A percentile compares a stretch with the other conserved stretches of the same genome.
Conservation (phyloP, 2,329 filamentous ascomycete genomes). For the Coccinonectria pachysandricola region DNA sequence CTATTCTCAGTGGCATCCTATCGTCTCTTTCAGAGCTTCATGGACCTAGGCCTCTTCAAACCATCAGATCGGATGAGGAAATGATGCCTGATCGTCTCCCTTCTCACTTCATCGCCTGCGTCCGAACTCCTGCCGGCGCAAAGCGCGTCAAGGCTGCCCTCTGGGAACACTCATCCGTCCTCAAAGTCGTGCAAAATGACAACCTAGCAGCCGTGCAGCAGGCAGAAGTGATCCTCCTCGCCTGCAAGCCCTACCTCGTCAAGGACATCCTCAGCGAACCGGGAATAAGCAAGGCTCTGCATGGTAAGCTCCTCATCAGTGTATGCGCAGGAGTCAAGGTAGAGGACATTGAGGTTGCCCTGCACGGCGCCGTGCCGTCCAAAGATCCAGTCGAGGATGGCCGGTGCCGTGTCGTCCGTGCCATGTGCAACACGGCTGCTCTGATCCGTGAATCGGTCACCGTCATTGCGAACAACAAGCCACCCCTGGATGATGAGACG, state of each 20-base stretch:
- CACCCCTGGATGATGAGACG: conserved; percentile 44
- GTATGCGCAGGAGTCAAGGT: conserved; percentile 70
- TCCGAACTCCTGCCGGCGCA: conserved; percentile 58
- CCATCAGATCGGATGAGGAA: conserved; percentile 30
- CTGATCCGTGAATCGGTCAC: conserved; percentile 76
- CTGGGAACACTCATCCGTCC: conserved; percentile 46
- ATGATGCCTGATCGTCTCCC: conserved; percentile 50
- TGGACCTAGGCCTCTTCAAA: conserved; percentile 34
- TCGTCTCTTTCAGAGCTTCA: conserved; percentile 51
- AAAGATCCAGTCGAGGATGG: conserved; percentile 35
- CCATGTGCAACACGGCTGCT: conserved; percentile 78
- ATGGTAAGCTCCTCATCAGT: conserved; percentile 71
- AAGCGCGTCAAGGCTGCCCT: conserved; percentile 59
- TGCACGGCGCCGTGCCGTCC: conserved; percentile 47
- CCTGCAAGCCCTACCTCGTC: conserved; percentile 72
- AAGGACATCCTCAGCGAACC: conserved; percentile 54
- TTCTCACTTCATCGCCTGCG: conserved; percentile 70
- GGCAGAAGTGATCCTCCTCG: conserved; percentile 65
- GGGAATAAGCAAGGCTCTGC: conserved; percentile 62
- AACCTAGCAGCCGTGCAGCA: conserved; percentile 58
- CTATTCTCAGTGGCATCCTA: conserved; percentile 73
- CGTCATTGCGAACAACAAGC: conserved; percentile 55
- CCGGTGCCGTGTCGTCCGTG: conserved; percentile 58
- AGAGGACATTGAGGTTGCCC: conserved; percentile 52
- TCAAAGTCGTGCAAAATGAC: conserved; percentile 60